Base-by-base conservation (phyloP, 2,329 filamentous ascomycete species). In the Paracamarosporium sp. region DNA sequence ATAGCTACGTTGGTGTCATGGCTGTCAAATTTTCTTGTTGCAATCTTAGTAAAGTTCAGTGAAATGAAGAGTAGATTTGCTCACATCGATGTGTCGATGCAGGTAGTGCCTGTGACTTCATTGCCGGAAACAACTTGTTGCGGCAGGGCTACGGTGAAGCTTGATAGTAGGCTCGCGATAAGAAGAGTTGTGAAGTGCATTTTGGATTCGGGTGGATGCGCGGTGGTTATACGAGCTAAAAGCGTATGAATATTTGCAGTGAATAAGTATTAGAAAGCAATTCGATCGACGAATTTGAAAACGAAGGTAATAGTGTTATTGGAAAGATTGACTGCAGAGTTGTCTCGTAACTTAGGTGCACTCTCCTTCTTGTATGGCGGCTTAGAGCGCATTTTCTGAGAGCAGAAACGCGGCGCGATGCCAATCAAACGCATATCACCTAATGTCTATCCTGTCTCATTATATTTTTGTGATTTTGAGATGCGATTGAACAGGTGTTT, bases 1-100 rank as follows among this genome's bases (percentile, higher is more conserved):
- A 83, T 72, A 7, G 81, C 81, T 12, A 81, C 80, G 58, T 68
- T 67, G 38, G 65, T 67, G 55, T 44, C 38, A 57, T 68, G 64
- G 5, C 59, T 57, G 62, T 68, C 50, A 50, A 68, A 60, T 12
- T 43, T 28, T 53, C 62, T n/a, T 68, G 53, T 0, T 15, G 25
- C 15, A 13, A 31, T 24, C 30, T 44, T 41, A 51, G 45, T 22
- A 15, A 35, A 15, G 24, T 17, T 20, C 15, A 35, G 13, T 13
- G 13, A n/a, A n/a, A 35, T 30, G 41, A 20, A 12, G 45, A 40
- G 80, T 79, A 33, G 44, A 35, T n/a, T 13, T 28, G 56, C 65
- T 8, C 64, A 74, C 73, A 64, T 62, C 28, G 64, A 65, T 7
- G 64, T 25, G 52, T 75, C 72, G 30, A 65, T 65, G 56, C 76